phyloP scores from a whole-genome alignment of 2,329 filamentous ascomycete genomes.

The Colletotrichum spaethianum region DNA sequence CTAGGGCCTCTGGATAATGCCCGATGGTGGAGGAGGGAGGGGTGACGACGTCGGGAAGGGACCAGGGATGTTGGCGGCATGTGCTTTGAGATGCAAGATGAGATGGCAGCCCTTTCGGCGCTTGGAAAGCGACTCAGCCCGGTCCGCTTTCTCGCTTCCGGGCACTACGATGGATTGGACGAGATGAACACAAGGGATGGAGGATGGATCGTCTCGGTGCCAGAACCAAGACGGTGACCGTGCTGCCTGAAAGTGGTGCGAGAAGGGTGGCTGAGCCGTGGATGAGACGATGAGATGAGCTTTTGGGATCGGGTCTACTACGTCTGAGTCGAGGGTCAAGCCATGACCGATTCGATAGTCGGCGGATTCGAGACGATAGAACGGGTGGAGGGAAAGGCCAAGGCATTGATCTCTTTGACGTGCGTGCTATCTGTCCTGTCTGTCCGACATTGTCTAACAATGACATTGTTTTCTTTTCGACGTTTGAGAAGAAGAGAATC shows the following conservation, averaged over 20 bases:
- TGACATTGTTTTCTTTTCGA: not conserved
- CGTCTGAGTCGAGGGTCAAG: conserved; percentile 17
- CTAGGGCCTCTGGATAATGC: conserved; percentile 21
- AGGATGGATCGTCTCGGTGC: not conserved
- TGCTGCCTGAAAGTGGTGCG: conserved; percentile 17
- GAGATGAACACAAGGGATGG: conserved; percentile 32
- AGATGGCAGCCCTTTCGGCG: conserved; percentile 31
- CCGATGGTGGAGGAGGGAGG: conserved; percentile 15
- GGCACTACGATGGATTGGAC: conserved; percentile 21
- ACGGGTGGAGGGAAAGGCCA: conserved; percentile 2
- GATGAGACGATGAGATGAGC: conserved; percentile 11
- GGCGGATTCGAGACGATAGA: not conserved
- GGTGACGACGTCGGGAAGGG: conserved; percentile 22
- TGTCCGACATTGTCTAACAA: conserved; percentile 6
- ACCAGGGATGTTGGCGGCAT: conserved; percentile 36
- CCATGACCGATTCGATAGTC: conserved; percentile 2
- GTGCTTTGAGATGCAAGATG: conserved; percentile 40
- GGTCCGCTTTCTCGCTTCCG: conserved; percentile 3
- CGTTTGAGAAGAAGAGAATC: conserved; percentile 12
- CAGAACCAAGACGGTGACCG: conserved; percentile 31
- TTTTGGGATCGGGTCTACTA: not conserved
- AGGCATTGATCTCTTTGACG: conserved; percentile 16
- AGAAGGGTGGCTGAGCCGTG: conserved; percentile 37
- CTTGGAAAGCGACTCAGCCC: conserved; percentile 30
- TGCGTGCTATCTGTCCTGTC: not conserved